Evolutionary conservation across 2,329 filamentous ascomycete genomes (phyloP).

Genomic region (Pseudocercospora musae): DNA sequence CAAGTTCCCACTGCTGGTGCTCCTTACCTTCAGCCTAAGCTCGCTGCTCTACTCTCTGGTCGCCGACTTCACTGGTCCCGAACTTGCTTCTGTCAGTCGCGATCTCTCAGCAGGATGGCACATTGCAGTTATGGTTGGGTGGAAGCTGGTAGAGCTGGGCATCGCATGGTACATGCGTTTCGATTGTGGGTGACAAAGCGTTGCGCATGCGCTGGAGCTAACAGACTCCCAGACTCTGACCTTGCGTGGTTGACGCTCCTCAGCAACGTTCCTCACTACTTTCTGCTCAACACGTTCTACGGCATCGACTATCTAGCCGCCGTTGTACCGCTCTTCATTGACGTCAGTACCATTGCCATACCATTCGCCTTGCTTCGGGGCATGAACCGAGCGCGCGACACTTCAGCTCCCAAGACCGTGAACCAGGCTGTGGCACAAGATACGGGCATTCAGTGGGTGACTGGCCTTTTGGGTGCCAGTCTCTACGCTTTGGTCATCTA

Average conservation of each 20-base stretch:
- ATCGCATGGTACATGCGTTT: constrained; percentile 71
- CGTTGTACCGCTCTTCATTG: constrained; percentile 61
- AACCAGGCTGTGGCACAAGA: constrained; percentile 56
- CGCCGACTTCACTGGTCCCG: constrained; percentile 58
- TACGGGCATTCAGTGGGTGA: constrained; percentile 59
- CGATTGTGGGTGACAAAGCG: constrained; percentile 56
- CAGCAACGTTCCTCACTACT: constrained; percentile 70
- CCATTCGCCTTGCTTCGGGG: constrained; percentile 74
- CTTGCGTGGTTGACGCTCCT: constrained; percentile 53
- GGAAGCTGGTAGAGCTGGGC: constrained; percentile 63
- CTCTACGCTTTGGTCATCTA: constrained; percentile 75
- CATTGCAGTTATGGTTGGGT: constrained; percentile 53
- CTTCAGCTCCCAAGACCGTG: constrained; percentile 42
- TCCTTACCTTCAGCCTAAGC: constrained; percentile 60
- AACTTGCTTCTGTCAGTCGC: constrained; percentile 66
- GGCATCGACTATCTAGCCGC: constrained; percentile 60
- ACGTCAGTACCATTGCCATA: constrained; percentile 64
- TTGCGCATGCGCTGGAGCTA: neutral
- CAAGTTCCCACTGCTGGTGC: constrained; percentile 44
- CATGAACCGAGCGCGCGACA: constrained; percentile 61
- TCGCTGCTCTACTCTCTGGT: constrained; percentile 62
- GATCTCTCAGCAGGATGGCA: constrained; percentile 57
- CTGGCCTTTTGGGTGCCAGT: constrained; percentile 63
- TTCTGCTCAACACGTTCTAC: constrained; percentile 78
- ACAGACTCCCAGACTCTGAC: constrained; percentile 39